These are phyloP conservation scores for Xylaria sp. DNA, from an alignment of 2,329 filamentous ascomycete species.

Conservation along the genomic window DNA sequence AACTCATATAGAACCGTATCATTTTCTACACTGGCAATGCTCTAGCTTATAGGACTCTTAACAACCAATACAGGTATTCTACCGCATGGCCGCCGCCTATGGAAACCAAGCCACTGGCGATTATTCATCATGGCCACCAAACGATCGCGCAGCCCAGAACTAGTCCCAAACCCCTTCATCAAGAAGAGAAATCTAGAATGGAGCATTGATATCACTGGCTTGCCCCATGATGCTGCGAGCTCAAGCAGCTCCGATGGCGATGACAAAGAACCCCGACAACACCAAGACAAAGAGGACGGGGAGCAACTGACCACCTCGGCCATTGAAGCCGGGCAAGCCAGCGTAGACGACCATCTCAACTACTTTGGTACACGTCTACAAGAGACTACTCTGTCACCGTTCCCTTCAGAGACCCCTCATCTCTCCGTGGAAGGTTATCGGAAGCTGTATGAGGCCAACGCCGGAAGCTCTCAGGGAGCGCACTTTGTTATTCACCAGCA, in stretches of 20 bases:
- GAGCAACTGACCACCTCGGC: constrained; percentile 49
- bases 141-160: constrained; percentile 47
- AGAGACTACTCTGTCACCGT: constrained; percentile 42
- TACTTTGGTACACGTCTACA: constrained; percentile 54
- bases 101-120: background rate
- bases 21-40: background rate
- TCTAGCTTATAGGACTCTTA: background rate
- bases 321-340: constrained; percentile 55
- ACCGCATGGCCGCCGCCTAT: background rate
- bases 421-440: constrained; percentile 53
- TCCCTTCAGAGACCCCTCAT: constrained; percentile 43
- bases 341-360: constrained; percentile 54
- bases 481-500: constrained; percentile 80
- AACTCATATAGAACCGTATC: too few species aligned
- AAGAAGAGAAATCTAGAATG: constrained; percentile 61
- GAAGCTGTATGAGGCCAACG: constrained; percentile 53
- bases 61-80: background rate
- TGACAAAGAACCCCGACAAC: constrained; percentile 13
- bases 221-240: constrained; percentile 27
- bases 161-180: constrained; percentile 60
- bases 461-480: constrained; percentile 51
- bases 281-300: constrained; percentile 30
- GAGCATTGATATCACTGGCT: constrained; percentile 50
- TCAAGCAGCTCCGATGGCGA: constrained; percentile 35
- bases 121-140: constrained; percentile 47